Evolutionary conservation across 2,329 filamentous ascomycete genomes (phyloP).

Genomic region (Chrysoporthe cubensis): DNA sequence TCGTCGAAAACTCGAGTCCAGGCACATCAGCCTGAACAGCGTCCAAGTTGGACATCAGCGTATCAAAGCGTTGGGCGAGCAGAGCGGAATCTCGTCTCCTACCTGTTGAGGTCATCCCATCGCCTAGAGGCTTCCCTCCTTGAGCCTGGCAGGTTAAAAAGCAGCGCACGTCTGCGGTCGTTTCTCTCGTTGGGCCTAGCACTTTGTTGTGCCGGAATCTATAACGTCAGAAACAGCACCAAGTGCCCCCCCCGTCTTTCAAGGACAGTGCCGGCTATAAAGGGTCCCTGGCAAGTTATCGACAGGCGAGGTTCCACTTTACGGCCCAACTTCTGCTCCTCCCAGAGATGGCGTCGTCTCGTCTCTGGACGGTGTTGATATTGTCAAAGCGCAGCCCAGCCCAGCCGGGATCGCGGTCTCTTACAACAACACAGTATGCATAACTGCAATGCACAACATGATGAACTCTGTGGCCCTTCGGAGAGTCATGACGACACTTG

Average conservation of each 20-base stretch:
- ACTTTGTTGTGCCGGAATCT: neutral
- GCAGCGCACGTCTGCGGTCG: neutral
- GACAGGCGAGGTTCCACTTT: slow-evolving; percentile 1
- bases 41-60: neutral
- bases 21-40: neutral
- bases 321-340: neutral
- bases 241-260: neutral
- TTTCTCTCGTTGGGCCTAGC: neutral
- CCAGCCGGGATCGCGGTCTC: too few species aligned
- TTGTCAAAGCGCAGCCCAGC: neutral
- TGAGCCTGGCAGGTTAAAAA: neutral
- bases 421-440: neutral
- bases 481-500: neutral
- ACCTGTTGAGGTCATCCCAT: neutral
- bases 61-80: neutral
- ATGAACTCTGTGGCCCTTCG: neutral
- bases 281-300: neutral
- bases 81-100: neutral
- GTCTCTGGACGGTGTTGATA: neutral
- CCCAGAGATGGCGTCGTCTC: neutral
- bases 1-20: neutral
- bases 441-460: neutral
- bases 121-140: neutral
- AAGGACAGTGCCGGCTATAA: slow-evolving; percentile 1
- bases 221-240: neutral